phyloP scores from a whole-genome alignment of 441 rosid genomes.

The Mallotus japonicus region DNA sequence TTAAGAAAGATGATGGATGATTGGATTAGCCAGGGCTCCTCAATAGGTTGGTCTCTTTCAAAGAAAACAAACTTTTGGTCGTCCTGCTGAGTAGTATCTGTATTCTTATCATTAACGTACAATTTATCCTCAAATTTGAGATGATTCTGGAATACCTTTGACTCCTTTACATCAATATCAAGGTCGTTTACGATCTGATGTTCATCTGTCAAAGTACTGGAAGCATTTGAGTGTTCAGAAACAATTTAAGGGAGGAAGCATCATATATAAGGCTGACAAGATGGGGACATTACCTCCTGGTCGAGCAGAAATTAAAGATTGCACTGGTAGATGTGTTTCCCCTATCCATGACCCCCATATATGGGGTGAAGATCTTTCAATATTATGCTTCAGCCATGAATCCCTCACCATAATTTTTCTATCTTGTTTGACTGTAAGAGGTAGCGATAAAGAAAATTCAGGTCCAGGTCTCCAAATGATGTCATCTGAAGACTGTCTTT shows the following conservation, averaged over 20 bases:
- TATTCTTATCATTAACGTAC: slow-evolving; percentile 31
- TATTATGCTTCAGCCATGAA: slow-evolving; percentile 60
- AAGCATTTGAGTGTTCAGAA: slow-evolving; percentile 89
- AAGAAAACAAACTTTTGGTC: slow-evolving; percentile 32
- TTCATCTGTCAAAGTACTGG: slow-evolving; percentile 96
- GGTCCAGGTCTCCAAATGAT: slow-evolving; percentile 87
- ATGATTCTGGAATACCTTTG: slow-evolving; percentile 38
- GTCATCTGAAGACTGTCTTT: slow-evolving; percentile 46
- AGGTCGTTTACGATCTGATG: slow-evolving; percentile 27
- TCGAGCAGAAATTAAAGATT: slow-evolving; percentile 34
- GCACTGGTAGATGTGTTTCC: slow-evolving; percentile 43
- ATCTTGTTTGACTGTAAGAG: slow-evolving; percentile 42
- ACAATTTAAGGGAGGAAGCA: slow-evolving; percentile 37
- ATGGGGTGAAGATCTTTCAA: slow-evolving; percentile 36
- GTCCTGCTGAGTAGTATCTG: slow-evolving; percentile 26
- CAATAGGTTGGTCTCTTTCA: slow-evolving; percentile 68
- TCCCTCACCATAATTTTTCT: slow-evolving; percentile 61
- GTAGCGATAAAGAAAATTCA: slow-evolving; percentile 65
- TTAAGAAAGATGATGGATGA: slow-evolving; percentile 32
- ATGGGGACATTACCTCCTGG: slow-evolving; percentile 58
- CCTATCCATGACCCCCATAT: slow-evolving; percentile 82
- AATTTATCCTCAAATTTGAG: slow-evolving; percentile 36
- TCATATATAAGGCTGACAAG: slow-evolving; percentile 23
- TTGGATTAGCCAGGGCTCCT: slow-evolving; percentile 86
- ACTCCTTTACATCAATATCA: slow-evolving; percentile 33